Conservation (phyloP, 2,329 filamentous ascomycete species). For the Teratosphaeriaceae sp. region DNA sequence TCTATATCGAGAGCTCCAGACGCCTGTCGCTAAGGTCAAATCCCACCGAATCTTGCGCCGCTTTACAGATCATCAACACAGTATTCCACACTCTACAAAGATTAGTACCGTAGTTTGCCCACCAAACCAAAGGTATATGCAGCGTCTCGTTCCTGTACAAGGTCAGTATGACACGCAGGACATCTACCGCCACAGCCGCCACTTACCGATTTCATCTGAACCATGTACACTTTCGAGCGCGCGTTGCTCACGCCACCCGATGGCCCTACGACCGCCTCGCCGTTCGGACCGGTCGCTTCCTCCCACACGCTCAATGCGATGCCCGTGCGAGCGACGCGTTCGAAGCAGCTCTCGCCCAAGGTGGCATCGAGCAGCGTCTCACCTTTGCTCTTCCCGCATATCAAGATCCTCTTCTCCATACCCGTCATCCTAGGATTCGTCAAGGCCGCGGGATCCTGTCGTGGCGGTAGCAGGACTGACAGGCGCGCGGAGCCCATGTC, state of each 20-base stretch:
- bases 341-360: slow-evolving; percentile 76
- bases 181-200: neutral
- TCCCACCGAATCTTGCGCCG: neutral
- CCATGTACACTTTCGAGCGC: slow-evolving; percentile 57
- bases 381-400: slow-evolving; percentile 63
- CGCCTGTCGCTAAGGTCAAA: slow-evolving; percentile 6
- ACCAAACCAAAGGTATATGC: slow-evolving; percentile 44
- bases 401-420: slow-evolving; percentile 78
- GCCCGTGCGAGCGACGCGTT: slow-evolving; percentile 73
- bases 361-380: slow-evolving; percentile 74
- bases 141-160: slow-evolving; percentile 40
- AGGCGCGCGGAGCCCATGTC: slow-evolving; percentile 81
- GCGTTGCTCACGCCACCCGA: slow-evolving; percentile 52
- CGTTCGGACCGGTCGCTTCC: slow-evolving; percentile 36
- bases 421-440: slow-evolving; percentile 36
- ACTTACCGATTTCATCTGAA: slow-evolving; percentile 40
- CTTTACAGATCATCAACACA: slow-evolving; percentile 1
- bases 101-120: slow-evolving; percentile 43
- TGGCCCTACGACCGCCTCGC: slow-evolving; percentile 53
- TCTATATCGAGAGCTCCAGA: slow-evolving; percentile 1
- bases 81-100: neutral
- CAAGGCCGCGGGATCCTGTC: slow-evolving; percentile 24
- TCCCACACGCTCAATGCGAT: slow-evolving; percentile 89
- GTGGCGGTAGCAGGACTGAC: slow-evolving; percentile 70
- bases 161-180: neutral